These are phyloP conservation scores for Cinnamomum chago DNA, from an alignment of 164 flowering plant species.

Conservation along the genomic window DNA sequence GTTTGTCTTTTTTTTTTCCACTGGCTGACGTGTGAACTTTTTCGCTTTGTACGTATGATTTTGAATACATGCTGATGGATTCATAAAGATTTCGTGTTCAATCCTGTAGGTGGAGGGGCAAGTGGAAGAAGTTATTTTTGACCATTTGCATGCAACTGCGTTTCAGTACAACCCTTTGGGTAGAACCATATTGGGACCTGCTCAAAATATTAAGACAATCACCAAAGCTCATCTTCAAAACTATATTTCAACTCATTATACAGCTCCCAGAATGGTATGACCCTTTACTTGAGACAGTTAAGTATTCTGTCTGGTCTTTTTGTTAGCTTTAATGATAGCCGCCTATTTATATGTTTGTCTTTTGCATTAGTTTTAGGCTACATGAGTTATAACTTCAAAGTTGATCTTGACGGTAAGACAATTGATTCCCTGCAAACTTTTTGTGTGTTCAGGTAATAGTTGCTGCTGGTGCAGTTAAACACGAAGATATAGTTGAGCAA, in stretches of 20 bases:
- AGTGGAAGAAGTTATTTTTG: conserved; percentile 90
- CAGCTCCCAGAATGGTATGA: conserved; percentile 87
- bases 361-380: neutral
- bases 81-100: neutral
- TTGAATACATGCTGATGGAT: too few relatives aligned
- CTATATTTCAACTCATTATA: conserved; percentile 83
- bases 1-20: too few relatives aligned
- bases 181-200: conserved; percentile 93
- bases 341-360: neutral
- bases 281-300: neutral
- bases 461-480: conserved; percentile 94
- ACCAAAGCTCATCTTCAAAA: conserved; percentile 60
- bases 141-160: conserved; percentile 97
- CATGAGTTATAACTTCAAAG: conserved; percentile 1
- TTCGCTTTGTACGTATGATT: too few relatives aligned
- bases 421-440: neutral
- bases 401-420: neutral
- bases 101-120: conserved; percentile 75
- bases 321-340: neutral
- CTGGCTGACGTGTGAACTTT: too few relatives aligned
- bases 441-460: conserved; percentile 59
- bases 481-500: conserved; percentile 84
- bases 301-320: neutral
- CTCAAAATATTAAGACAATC: conserved; percentile 71
- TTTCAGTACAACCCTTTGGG: conserved; percentile 92